These are phyloP conservation scores for Myochromella boudieri DNA, from an alignment of 768 basidiomycete genomes.

Conservation along the genomic window DNA sequence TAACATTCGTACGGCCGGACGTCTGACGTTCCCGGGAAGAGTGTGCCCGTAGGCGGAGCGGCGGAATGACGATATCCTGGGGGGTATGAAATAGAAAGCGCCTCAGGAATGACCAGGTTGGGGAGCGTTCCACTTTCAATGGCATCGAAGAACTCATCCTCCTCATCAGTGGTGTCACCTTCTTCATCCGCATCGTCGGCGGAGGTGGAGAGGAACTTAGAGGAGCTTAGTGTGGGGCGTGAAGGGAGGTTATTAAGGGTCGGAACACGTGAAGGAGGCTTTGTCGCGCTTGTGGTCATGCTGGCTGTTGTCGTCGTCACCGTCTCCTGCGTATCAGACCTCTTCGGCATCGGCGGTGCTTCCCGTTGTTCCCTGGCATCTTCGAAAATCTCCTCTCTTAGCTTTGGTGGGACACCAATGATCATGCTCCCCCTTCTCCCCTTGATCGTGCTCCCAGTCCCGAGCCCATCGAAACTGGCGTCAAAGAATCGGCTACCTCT, in stretches of 20 bases:
- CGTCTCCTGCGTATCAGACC: neutral
- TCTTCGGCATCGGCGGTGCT: neutral
- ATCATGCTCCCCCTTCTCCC: conserved; percentile 18
- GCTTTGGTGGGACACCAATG: neutral
- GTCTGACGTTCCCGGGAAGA: conserved; percentile 8
- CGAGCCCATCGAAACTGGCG: conserved; percentile 23
- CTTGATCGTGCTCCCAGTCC: conserved; percentile 19
- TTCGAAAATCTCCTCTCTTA: neutral
- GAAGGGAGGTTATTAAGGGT: neutral
- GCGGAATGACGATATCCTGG: conserved; percentile 11
- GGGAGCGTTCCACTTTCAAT: conserved; percentile 83
- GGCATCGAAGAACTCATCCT: conserved; percentile 98
- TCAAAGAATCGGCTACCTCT: conserved; percentile 61
- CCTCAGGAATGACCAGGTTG: conserved; percentile 68
- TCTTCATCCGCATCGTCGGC: conserved; percentile 18
- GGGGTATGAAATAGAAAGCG: conserved; percentile 52
- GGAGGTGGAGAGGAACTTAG: neutral
- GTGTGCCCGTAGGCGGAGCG: conserved; percentile 17
- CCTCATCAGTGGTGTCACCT: conserved; percentile 63
- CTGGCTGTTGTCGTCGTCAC: neutral
- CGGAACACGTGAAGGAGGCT: neutral
- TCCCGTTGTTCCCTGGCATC: neutral
- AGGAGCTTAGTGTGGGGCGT: neutral
- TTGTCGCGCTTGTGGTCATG: neutral
- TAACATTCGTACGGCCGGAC: conserved; percentile 66